phyloP scores from a whole-genome alignment of 2,329 filamentous ascomycete genomes.

The Colletotrichum sp. region DNA sequence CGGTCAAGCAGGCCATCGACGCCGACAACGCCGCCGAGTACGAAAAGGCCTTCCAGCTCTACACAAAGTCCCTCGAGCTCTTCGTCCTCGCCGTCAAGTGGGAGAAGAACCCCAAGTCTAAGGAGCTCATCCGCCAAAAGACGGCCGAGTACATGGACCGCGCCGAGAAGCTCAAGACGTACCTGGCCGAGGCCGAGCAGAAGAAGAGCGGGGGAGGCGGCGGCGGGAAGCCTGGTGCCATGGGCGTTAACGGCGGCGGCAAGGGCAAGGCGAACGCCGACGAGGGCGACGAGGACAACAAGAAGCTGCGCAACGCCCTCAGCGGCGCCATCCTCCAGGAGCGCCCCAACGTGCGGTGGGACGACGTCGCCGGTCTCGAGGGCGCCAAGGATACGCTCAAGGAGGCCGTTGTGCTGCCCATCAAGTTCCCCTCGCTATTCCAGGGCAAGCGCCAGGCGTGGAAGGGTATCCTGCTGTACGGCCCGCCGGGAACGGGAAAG shows the following conservation, averaged over 20 bases:
- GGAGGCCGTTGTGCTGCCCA: slow-evolving; percentile 95
- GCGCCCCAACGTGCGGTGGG: slow-evolving; percentile 96
- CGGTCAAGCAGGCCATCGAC: slow-evolving; percentile 97
- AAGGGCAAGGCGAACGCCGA: slow-evolving; percentile 66
- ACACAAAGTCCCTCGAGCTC: slow-evolving; percentile 94
- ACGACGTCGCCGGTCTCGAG: slow-evolving; percentile 95
- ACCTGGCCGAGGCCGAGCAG: slow-evolving; percentile 76
- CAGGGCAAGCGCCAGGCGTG: slow-evolving; percentile 95
- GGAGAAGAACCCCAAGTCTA: slow-evolving; percentile 98
- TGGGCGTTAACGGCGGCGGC: slow-evolving; percentile 68
- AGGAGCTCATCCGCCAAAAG: slow-evolving; percentile 96
- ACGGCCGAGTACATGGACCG: slow-evolving; percentile 98
- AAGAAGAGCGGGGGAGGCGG: slow-evolving; percentile 78
- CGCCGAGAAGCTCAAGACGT: slow-evolving; percentile 95
- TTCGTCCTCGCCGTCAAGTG: slow-evolving; percentile 99
- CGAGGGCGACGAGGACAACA: slow-evolving; percentile 86
- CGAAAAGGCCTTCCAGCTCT: slow-evolving; percentile 94
- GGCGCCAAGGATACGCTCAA: slow-evolving; percentile 95
- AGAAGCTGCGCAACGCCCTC: slow-evolving; percentile 91
- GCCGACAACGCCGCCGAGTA: slow-evolving; percentile 95
- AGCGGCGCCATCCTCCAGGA: slow-evolving; percentile 93
- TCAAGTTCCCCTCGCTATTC: slow-evolving; percentile 97
- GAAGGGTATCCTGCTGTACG: slow-evolving; percentile 97
- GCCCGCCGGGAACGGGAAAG: slow-evolving; percentile 96
- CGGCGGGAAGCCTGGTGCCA: slow-evolving; percentile 63